Evolutionary conservation across 116 monocot genomes (phyloP).

Genomic region (Phalaenopsis hybrid): DNA sequence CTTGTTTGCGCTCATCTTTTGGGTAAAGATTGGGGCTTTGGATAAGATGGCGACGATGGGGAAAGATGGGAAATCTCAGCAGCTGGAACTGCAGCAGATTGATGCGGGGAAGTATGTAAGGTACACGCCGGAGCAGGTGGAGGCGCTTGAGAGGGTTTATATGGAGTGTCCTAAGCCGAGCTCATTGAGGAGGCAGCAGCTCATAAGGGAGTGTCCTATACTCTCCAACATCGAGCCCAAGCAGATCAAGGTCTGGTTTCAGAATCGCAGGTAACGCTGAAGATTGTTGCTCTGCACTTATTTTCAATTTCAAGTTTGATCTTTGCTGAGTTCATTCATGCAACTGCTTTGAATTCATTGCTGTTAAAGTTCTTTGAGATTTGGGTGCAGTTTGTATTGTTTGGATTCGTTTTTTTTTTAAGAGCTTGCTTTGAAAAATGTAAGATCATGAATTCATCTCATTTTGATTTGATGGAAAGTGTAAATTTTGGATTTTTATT

Average conservation of each 20-base stretch:
- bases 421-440: background rate
- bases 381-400: no score
- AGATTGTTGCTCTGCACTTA: background rate
- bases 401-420: background rate
- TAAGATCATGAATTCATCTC: background rate
- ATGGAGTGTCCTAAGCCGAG: conserved; percentile 88
- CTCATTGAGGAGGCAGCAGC: conserved; percentile 70
- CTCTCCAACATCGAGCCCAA: conserved; percentile 77
- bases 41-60: conserved; percentile 46
- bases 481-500: background rate
- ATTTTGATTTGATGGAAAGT: background rate
- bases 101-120: conserved; percentile 77
- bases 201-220: conserved; percentile 67
- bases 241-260: conserved; percentile 98
- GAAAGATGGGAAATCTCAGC: conserved; percentile 1
- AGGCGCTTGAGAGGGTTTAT: conserved; percentile 82
- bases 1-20: background rate
- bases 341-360: background rate
- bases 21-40: background rate
- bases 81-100: conserved; percentile 24
- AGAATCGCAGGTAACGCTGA: conserved; percentile 59
- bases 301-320: background rate
- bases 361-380: background rate
- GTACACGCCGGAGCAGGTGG: conserved; percentile 90
- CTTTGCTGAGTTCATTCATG: background rate